Percentiles rank a stretch among this genome's conserved stretches.
Evolutionary conservation across 345 rosid genomes (phyloP).

Genomic region (Melaleuca quinquenervia): DNA sequence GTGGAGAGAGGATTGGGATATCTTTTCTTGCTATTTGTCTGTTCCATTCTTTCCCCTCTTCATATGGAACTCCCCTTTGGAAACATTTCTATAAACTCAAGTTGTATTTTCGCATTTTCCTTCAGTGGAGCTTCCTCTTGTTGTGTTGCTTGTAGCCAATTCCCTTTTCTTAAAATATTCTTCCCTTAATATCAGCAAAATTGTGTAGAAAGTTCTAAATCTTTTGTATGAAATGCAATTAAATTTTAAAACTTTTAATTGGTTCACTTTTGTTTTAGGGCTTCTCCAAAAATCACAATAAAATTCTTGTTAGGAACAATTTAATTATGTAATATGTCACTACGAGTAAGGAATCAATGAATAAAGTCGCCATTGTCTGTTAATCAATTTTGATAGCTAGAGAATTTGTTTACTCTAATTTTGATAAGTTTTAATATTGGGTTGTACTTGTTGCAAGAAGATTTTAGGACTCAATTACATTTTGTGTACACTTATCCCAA

Average conservation of each 20-base stretch:
- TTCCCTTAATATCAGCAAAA: background rate
- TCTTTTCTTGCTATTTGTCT: background rate
- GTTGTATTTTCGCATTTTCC: background rate
- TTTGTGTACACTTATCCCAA: too few species aligned
- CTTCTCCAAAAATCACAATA: background rate
- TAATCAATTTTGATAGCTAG: background rate
- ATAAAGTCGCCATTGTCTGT: background rate
- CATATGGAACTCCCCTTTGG: background rate
- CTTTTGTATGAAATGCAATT: background rate
- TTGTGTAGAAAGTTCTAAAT: fast-evolving
- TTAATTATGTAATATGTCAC: background rate
- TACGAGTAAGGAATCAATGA: background rate
- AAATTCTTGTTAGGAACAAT: background rate
- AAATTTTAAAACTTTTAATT: background rate
- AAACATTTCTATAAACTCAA: background rate
- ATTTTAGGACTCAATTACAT: background rate
- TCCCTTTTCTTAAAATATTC: background rate
- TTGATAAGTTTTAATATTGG: background rate
- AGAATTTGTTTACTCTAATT: background rate
- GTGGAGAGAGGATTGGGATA: too few species aligned
- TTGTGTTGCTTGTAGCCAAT: background rate
- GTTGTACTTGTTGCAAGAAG: background rate
- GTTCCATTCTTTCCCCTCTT: background rate
- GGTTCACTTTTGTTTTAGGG: background rate
- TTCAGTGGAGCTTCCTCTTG: background rate